A percentile compares a stretch with the other conserved stretches of the same genome.
Evolutionary conservation across 1,139 yeast species (phyloP).

Genomic region (Pichia cactophila): DNA sequence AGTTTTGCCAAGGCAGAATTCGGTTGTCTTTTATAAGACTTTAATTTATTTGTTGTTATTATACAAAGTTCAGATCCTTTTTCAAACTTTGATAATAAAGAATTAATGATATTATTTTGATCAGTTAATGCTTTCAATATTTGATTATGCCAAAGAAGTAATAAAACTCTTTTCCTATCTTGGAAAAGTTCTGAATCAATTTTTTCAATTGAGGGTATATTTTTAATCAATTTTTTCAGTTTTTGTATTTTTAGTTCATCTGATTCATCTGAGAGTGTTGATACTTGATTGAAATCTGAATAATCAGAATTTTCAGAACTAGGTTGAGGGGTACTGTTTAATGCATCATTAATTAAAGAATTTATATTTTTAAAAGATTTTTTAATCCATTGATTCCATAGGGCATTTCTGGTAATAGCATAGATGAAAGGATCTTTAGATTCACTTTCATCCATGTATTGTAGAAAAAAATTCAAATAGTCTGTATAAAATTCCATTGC

Average conservation of each 20-base stretch:
- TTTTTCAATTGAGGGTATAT: slow-evolving; percentile 11
- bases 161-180: slow-evolving; percentile 22
- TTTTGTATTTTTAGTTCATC: not conserved
- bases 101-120: slow-evolving; percentile 16
- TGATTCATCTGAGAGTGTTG: not conserved
- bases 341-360: not conserved
- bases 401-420: slow-evolving; percentile 25
- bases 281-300: not conserved
- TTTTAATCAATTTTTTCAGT: not conserved
- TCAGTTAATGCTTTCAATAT: slow-evolving; percentile 21
- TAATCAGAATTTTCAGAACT: not conserved
- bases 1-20: slow-evolving; percentile 10
- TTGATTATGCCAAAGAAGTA: slow-evolving; percentile 26
- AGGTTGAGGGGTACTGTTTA: not conserved
- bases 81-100: slow-evolving; percentile 7
- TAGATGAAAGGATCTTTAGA: slow-evolving; percentile 24
- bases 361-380: slow-evolving; percentile 2
- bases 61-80: slow-evolving; percentile 19
- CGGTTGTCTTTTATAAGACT: slow-evolving; percentile 10
- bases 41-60: slow-evolving; percentile 22
- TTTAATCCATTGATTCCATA: slow-evolving; percentile 24
- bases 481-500: slow-evolving; percentile 22
- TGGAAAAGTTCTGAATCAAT: slow-evolving; percentile 20
- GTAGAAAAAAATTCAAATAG: slow-evolving; percentile 24
- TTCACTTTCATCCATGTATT: slow-evolving; percentile 27